Conservation (phyloP, 805 yeast genomes). For the Scheffersomyces lignosus region DNA sequence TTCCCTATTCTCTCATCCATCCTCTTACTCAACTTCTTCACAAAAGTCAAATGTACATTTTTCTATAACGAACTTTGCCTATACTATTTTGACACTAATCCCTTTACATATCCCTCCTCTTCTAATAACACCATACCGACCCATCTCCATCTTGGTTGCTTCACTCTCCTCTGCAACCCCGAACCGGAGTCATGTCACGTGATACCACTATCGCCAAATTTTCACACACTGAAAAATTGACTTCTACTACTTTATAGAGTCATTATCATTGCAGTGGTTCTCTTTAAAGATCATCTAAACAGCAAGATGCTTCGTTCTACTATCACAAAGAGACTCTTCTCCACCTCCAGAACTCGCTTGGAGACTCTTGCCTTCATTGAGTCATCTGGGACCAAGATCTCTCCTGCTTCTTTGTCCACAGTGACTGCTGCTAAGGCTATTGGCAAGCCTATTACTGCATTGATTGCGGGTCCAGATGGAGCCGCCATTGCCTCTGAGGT, state of each 20-base stretch:
- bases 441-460: conserved; percentile 78
- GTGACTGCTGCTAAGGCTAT: conserved; percentile 75
- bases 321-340: conserved; percentile 45
- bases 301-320: neutral
- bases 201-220: neutral
- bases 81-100: no score
- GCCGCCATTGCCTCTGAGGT: conserved; percentile 49
- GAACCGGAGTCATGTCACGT: neutral
- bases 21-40: no score
- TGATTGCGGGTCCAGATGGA: conserved; percentile 65
- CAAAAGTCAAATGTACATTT: no score
- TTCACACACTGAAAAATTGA: neutral
- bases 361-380: conserved; percentile 78
- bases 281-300: no score
- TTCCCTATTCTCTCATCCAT: no score
- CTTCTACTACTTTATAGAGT: no score
- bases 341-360: conserved; percentile 27
- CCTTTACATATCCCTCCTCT: no score
- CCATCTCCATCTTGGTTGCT: no score
- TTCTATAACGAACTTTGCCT: no score
- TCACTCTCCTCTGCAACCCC: no score
- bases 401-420: conserved; percentile 71
- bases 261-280: no score
- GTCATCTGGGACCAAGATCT: conserved; percentile 50
- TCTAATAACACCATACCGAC: no score